Base-by-base conservation (phyloP, 225 moss, liverwort and hornwort species). In the Climacium dendroides region DNA sequence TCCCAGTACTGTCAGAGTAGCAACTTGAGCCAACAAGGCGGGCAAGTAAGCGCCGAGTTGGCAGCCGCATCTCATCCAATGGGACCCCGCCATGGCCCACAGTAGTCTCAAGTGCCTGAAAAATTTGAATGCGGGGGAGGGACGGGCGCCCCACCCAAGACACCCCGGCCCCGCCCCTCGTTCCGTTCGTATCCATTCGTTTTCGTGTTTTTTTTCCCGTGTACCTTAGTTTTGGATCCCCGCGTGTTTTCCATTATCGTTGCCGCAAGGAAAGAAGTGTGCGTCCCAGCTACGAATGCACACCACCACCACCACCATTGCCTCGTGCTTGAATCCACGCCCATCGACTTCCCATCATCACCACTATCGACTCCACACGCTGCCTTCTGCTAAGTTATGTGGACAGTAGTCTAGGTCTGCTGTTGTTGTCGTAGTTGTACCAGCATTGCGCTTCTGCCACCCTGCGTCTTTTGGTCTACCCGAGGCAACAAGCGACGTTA, bases 41-140 rank as follows among this genome's bases (percentile, higher is more conserved):
- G 86, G 78, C 71, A 59, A 53, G 52, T 55, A 79, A 54, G 81
- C 76, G 90, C 76, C 81, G 81, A 87, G 90, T 81, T 90, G 90
- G 90, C 90, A 85, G 16, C 37, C 35, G 81, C 81, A 85, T 80
- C 80, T 43, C 90, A 90, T 80, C 90, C 90, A 90, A 90, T 87
- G 84, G 79, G 74, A 48, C 78, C 70, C 61, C 17, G 16, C 77
- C 82, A 43, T 57, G 53, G 41, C 64, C 55, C 53, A 17, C 57
- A 62, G 53, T 53, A 24, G 52, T 20, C n/a, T n/a, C 39, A 47
- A 79, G 61, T 74, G 78, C 67, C 19, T 37, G 83, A 35, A 86
- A n/a, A 89, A 74, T 89, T 89, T 89, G 89, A 89, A 89, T 86
- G 83, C 88, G 19, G 77, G 83, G 83, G 76, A 66, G 78, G 67